phyloP scores from a whole-genome alignment of 2,329 filamentous ascomycete species.

The Simplicillium aogashimaense region DNA sequence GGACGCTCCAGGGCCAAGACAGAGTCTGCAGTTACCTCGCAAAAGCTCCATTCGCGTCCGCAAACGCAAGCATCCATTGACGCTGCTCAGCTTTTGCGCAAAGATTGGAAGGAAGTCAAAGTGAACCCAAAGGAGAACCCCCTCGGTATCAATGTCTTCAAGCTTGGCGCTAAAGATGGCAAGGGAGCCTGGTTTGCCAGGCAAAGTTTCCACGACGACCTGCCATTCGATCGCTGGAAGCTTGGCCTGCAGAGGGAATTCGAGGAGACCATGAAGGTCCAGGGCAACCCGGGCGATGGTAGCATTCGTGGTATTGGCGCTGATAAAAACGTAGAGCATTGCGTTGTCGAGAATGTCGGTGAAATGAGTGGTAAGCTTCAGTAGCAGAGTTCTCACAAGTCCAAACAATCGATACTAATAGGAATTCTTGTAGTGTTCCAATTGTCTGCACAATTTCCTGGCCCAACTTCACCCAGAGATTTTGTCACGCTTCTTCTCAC shows the following conservation, averaged over 20 bases:
- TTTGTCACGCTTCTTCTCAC: constrained; percentile 75
- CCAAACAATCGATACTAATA: constrained; percentile 1
- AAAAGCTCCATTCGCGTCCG: constrained; percentile 30
- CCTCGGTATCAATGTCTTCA: constrained; percentile 67
- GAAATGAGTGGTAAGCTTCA: constrained; percentile 47
- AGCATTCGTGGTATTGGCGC: constrained; percentile 80
- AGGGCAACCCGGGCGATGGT: constrained; percentile 60
- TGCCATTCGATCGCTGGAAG: constrained; percentile 71
- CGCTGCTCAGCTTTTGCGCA: constrained; percentile 48
- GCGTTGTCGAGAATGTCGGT: constrained; percentile 46
- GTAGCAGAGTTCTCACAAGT: no score
- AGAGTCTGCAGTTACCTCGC: constrained; percentile 39
- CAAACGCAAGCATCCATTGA: constrained; percentile 36
- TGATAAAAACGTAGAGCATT: constrained; percentile 61
- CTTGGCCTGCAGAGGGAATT: constrained; percentile 71
- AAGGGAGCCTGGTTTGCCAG: constrained; percentile 86
- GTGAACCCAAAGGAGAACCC: constrained; percentile 64
- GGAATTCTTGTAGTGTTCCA: constrained; percentile 54
- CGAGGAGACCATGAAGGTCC: constrained; percentile 60
- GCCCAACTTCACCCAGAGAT: constrained; percentile 77
- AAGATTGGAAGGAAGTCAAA: constrained; percentile 82
- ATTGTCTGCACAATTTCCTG: constrained; percentile 81
- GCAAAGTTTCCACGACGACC: constrained; percentile 68
- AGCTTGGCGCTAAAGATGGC: constrained; percentile 68
- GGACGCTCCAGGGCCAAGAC: constrained; percentile 24